These are phyloP conservation scores for Coffea humblotiana DNA, from an alignment of 305 asterid species.

Conservation along the genomic window DNA sequence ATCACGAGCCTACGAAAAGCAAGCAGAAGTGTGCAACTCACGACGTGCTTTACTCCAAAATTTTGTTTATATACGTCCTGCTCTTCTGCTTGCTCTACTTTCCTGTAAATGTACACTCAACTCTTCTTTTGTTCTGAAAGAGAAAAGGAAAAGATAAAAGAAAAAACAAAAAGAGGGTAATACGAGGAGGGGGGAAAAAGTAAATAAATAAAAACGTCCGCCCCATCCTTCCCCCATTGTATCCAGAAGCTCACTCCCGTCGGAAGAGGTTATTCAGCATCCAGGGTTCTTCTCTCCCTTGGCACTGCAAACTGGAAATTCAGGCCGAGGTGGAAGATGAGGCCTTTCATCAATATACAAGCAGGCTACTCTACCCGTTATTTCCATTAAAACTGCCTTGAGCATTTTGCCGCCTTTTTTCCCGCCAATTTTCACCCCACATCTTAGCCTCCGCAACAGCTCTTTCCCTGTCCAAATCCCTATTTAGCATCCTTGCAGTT, in stretches of 20 bases:
- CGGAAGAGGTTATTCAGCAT: neutral
- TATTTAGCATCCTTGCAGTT: constrained; percentile 57
- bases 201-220: neutral
- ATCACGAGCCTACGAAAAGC: constrained; percentile 8
- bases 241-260: constrained; percentile 9
- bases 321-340: constrained; percentile 19
- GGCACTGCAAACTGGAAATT: constrained; percentile 8
- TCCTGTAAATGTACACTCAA: constrained; percentile 11
- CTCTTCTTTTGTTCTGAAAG: constrained; percentile 20
- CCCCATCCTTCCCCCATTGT: constrained; percentile 4
- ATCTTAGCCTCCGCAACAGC: constrained; percentile 98
- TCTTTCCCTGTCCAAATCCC: constrained; percentile 80
- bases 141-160: too few species aligned
- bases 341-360: neutral
- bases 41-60: constrained; percentile 17
- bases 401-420: constrained; percentile 61
- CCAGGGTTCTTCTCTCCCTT: constrained; percentile 24
- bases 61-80: constrained; percentile 13
- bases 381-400: constrained; percentile 64
- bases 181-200: neutral
- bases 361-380: constrained; percentile 32
- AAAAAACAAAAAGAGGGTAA: neutral
- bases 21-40: neutral
- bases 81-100: constrained; percentile 19
- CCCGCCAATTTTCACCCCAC: constrained; percentile 95